Percentiles rank a stretch among this genome's conserved stretches.
These are phyloP conservation scores for Wickerhamomyces tratensis DNA, from an alignment of 805 yeast genomes.

Conservation along the genomic window DNA sequence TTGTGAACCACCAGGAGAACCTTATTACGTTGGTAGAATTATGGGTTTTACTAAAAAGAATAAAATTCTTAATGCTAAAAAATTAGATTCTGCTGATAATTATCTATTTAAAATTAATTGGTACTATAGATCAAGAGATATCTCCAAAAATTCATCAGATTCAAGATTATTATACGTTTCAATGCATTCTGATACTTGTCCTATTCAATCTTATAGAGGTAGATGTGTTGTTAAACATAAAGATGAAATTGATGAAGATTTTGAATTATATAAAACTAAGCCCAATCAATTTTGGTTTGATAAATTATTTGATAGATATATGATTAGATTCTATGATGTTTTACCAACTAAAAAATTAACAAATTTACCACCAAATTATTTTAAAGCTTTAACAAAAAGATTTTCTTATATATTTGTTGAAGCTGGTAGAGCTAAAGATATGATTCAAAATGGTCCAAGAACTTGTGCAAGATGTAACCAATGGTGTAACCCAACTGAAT, in stretches of 20 bases:
- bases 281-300: conserved; percentile 81
- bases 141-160: conserved; percentile 56
- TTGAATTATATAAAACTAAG: conserved; percentile 37
- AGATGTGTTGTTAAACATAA: conserved; percentile 59
- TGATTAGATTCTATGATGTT: conserved; percentile 74
- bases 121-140: conserved; percentile 86
- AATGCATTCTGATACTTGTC: conserved; percentile 79
- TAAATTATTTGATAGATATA: conserved; percentile 76
- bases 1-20: conserved; percentile 91
- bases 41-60: conserved; percentile 55
- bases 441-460: conserved; percentile 46
- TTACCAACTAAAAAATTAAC: conserved; percentile 50
- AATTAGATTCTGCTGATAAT: conserved; percentile 35
- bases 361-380: conserved; percentile 49
- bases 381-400: conserved; percentile 53
- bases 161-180: conserved; percentile 75
- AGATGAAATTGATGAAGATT: conserved; percentile 46
- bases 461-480: conserved; percentile 72
- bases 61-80: conserved; percentile 1
- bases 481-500: conserved; percentile 72
- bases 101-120: conserved; percentile 71
- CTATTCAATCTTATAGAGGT: conserved; percentile 68
- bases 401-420: conserved; percentile 73
- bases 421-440: conserved; percentile 49
- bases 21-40: conserved; percentile 80